Percentiles rank a stretch among this genome's conserved stretches.
Evolutionary conservation across 106 monocot species (phyloP).

Genomic region (Acanthochlamys bracteata): DNA sequence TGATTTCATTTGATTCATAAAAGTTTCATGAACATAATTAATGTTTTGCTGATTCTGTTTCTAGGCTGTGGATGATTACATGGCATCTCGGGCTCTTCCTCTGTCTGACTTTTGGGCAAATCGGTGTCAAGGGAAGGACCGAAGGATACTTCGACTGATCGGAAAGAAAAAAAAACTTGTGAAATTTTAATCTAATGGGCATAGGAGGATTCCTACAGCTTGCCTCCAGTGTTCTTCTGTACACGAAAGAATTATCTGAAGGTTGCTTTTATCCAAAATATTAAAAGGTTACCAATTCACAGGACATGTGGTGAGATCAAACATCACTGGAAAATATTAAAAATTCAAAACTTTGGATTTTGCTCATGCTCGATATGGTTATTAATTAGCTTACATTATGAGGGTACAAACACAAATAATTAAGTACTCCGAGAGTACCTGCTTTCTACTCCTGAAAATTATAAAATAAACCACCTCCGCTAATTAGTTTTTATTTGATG

Average conservation of each 20-base stretch:
- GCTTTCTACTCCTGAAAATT: no score
- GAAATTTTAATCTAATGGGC: no score
- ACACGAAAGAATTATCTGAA: background rate
- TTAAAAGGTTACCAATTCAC: no score
- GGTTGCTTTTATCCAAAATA: background rate
- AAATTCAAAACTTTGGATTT: no score
- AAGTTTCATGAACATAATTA: background rate
- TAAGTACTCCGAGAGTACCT: no score
- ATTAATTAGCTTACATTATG: no score
- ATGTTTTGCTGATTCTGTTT: background rate
- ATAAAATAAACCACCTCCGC: no score
- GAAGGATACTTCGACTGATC: constrained; percentile 54
- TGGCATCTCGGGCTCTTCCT: constrained; percentile 94
- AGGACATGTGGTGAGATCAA: no score
- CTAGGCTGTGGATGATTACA: constrained; percentile 88
- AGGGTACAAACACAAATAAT: no score
- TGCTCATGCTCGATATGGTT: no score
- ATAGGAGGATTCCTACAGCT: background rate
- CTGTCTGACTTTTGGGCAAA: constrained; percentile 88
- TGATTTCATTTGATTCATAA: background rate
- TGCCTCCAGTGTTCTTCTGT: background rate
- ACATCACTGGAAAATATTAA: no score
- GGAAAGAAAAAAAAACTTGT: background rate
- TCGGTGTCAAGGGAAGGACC: constrained; percentile 87
- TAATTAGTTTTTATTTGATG: no score